Conservation (phyloP, 1,284 basidiomycete genomes). For the Puccinia coronata region DNA sequence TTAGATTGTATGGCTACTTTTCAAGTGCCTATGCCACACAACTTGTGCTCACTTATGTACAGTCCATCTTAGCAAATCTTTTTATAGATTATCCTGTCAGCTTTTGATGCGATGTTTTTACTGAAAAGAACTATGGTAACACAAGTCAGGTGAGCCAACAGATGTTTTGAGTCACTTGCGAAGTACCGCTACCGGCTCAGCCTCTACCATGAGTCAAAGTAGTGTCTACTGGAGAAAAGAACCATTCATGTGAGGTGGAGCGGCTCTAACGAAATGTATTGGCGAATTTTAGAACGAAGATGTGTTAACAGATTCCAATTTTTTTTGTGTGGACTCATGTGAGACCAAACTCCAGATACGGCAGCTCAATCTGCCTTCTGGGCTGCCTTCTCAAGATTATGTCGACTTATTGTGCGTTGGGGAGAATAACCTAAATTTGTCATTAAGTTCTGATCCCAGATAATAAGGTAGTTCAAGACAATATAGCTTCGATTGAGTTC, state of each 20-base stretch:
- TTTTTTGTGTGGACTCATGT: not conserved
- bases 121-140: no score
- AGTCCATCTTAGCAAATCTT: constrained; percentile 51
- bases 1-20: no score
- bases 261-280: constrained; percentile 54
- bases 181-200: constrained; percentile 55
- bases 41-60: no score
- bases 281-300: constrained; percentile 53
- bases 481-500: constrained; percentile 50
- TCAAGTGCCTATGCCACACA: no score
- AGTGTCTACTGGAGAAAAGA: constrained; percentile 56
- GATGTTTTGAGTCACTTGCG: constrained; percentile 50
- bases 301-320: not conserved
- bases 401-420: constrained; percentile 53
- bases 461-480: constrained; percentile 55
- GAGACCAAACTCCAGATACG: constrained; percentile 51
- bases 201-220: constrained; percentile 56
- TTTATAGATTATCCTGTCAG: constrained; percentile 55
- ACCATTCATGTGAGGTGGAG: constrained; percentile 56
- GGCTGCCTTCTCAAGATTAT: constrained; percentile 51
- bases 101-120: constrained; percentile 10
- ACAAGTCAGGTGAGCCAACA: no score
- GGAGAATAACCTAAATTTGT: constrained; percentile 50
- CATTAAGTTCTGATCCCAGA: not conserved
- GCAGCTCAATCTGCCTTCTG: constrained; percentile 54